phyloP scores from a whole-genome alignment of 176 grass and related monocot species.

The Triticum timopheevii region DNA sequence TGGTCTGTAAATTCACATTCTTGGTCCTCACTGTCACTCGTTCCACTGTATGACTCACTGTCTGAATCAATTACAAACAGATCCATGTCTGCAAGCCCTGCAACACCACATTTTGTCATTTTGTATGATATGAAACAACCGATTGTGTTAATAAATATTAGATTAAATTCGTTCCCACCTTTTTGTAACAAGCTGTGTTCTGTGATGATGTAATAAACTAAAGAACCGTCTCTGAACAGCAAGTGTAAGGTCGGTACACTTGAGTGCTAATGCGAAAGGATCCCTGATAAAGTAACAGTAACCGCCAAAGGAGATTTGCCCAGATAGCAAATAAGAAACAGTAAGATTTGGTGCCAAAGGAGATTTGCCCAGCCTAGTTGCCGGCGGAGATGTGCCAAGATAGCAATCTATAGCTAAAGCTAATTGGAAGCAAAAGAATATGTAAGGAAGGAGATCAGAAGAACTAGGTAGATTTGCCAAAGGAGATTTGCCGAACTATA shows the following conservation, averaged over 20 bases:
- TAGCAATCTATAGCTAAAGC: conserved; percentile 35
- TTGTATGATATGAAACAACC: neutral
- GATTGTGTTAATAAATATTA: conserved; percentile 13
- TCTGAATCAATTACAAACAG: conserved; percentile 66
- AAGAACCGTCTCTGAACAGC: conserved; percentile 19
- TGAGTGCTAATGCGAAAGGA: conserved; percentile 37
- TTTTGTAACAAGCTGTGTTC: conserved; percentile 11
- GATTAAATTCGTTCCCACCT: conserved; percentile 15
- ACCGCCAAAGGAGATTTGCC: conserved; percentile 40
- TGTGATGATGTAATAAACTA: conserved; percentile 19
- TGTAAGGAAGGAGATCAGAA: conserved; percentile 66
- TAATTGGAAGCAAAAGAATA: conserved; percentile 26
- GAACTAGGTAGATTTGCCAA: conserved; percentile 21
- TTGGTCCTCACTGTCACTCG: conserved; percentile 87
- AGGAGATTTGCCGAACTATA: conserved; percentile 9
- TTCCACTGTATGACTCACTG: conserved; percentile 59
- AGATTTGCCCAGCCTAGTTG: conserved; percentile 46
- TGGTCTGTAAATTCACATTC: conserved; percentile 56
- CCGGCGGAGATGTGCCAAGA: conserved; percentile 33
- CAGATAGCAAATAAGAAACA: conserved; percentile 20
- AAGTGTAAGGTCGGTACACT: conserved; percentile 20
- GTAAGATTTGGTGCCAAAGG: conserved; percentile 41
- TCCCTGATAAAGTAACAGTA: conserved; percentile 17
- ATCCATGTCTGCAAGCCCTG: conserved; percentile 61
- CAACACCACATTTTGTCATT: conserved; percentile 20